Percentiles rank a stretch among this genome's conserved stretches.
phyloP scores from a whole-genome alignment of 768 basidiomycete species.

The Hydnomerulius pinastri region DNA sequence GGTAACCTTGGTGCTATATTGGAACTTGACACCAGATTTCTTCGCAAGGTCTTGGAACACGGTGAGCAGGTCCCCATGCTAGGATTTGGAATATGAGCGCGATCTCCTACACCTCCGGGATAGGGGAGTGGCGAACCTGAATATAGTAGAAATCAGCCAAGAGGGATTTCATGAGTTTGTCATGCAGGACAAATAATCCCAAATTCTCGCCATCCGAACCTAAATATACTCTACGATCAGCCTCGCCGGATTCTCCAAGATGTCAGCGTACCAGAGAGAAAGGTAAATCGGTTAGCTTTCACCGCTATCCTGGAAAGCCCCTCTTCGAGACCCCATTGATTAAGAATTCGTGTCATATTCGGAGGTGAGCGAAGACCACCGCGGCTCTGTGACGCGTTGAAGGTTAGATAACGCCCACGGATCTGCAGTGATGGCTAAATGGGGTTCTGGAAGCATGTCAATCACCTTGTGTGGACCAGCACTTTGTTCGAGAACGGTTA shows the following conservation, averaged over 20 bases:
- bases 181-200: conserved; percentile 45
- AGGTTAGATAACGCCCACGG: not conserved
- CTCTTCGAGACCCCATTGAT: conserved; percentile 54
- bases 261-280: conserved; percentile 16
- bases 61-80: conserved; percentile 56
- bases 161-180: conserved; percentile 44
- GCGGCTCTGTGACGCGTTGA: conserved; percentile 22
- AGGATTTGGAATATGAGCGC: not conserved
- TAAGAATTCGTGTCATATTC: conserved; percentile 55
- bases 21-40: conserved; percentile 48
- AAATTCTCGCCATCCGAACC: conserved; percentile 45
- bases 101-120: not conserved
- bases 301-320: conserved; percentile 36
- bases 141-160: conserved; percentile 48
- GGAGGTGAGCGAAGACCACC: conserved; percentile 51
- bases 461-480: conserved; percentile 40
- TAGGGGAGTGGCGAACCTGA: conserved; percentile 39
- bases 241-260: not conserved
- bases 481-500: conserved; percentile 52
- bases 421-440: not conserved
- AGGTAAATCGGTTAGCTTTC: conserved; percentile 14
- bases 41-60: conserved; percentile 49
- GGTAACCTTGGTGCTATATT: conserved; percentile 42
- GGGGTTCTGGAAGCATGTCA: not conserved
- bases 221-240: conserved; percentile 25